Evolutionary conservation across 306 rosid species (phyloP).

Genomic region (Senna siamea): DNA sequence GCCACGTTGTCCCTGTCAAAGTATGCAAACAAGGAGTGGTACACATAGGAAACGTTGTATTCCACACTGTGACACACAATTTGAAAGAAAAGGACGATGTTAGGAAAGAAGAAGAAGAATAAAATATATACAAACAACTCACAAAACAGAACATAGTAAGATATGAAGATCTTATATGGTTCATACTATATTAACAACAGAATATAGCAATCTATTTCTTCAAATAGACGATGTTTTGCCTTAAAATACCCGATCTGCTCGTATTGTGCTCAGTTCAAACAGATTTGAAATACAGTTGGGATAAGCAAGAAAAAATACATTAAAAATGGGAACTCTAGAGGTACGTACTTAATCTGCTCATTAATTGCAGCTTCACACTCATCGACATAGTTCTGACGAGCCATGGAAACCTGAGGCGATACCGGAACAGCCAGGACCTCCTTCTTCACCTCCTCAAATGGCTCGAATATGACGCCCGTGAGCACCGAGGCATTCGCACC

Average conservation of each 20-base stretch:
- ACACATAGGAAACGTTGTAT: constrained; percentile 64
- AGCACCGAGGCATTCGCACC: not conserved
- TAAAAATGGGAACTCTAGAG: not conserved
- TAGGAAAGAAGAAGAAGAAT: constrained; percentile 5
- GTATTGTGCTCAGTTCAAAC: not conserved
- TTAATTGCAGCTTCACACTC: constrained; percentile 54
- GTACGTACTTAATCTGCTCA: constrained; percentile 56
- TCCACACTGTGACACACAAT: constrained; percentile 53
- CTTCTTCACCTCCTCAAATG: constrained; percentile 58
- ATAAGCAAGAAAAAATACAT: not conserved
- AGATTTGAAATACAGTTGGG: not conserved
- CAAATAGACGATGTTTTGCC: not conserved
- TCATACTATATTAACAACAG: not conserved
- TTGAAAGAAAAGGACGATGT: not conserved
- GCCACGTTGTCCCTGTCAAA: constrained; percentile 68
- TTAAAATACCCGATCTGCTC: not conserved
- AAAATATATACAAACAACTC: not conserved
- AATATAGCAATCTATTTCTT: not conserved
- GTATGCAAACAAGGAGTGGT: constrained; percentile 67
- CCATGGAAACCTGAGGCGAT: constrained; percentile 50
- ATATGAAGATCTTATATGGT: constrained; percentile 13
- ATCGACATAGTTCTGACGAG: constrained; percentile 44
- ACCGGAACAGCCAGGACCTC: constrained; percentile 41
- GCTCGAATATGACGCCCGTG: constrained; percentile 52
- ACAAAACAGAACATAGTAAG: not conserved